phyloP scores from a whole-genome alignment of 768 basidiomycete genomes.

The Tulasnella sp. region DNA sequence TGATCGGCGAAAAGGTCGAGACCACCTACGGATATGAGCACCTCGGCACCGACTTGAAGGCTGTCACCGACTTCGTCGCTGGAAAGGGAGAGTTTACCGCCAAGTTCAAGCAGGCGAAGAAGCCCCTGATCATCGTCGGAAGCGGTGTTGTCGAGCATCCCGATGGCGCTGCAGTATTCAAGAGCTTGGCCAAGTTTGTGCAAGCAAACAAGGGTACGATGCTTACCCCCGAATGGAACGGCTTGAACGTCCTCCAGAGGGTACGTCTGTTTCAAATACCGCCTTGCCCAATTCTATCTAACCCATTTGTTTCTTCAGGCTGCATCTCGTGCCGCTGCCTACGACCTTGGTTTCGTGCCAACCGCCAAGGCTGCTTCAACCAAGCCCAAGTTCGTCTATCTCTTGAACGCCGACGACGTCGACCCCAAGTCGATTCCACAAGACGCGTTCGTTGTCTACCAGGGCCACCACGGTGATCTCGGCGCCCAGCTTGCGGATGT shows the following conservation, averaged over 20 bases:
- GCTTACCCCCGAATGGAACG: conserved; percentile 90
- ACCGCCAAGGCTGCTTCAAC: conserved; percentile 69
- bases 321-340: conserved; percentile 89
- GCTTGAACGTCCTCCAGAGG: conserved; percentile 87
- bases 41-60: conserved; percentile 71
- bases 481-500: conserved; percentile 98
- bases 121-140: conserved; percentile 89
- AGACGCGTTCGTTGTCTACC: conserved; percentile 96
- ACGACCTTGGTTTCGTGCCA: conserved; percentile 91
- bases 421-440: conserved; percentile 82
- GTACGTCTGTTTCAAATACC: conserved; percentile 47
- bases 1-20: conserved; percentile 88
- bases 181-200: conserved; percentile 73
- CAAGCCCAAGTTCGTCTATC: conserved; percentile 92
- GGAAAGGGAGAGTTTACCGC: conserved; percentile 72
- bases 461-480: conserved; percentile 96
- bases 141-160: conserved; percentile 80
- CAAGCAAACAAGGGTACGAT: conserved; percentile 70
- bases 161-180: conserved; percentile 75
- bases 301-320: conserved; percentile 46
- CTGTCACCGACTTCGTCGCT: conserved; percentile 69
- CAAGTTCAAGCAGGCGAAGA: conserved; percentile 86
- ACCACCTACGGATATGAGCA: conserved; percentile 92
- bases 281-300: conserved; percentile 9
- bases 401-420: conserved; percentile 93